These are phyloP conservation scores for Galerina marginata DNA, from an alignment of 768 basidiomycete genomes.

Conservation along the genomic window DNA sequence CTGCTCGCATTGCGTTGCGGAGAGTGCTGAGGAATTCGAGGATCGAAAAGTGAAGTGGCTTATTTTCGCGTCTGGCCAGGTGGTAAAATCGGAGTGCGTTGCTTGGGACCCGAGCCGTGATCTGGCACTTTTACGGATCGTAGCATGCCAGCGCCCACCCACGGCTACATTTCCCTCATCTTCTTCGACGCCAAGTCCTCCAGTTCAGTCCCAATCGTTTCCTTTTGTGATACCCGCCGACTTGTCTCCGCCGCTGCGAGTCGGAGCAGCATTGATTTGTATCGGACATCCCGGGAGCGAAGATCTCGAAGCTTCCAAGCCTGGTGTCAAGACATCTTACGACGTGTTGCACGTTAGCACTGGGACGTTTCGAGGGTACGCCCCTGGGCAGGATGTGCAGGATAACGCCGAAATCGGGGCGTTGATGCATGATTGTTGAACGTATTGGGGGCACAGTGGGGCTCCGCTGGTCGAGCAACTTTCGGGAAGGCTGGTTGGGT, in stretches of 20 bases:
- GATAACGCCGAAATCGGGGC: slow-evolving; percentile 9
- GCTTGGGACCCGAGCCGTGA: slow-evolving; percentile 10
- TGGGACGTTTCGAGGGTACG: neutral
- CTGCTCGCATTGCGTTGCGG: neutral
- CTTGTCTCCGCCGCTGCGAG: neutral
- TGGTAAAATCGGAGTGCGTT: slow-evolving; percentile 2
- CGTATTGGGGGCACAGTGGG: slow-evolving; percentile 11
- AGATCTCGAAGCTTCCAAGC: slow-evolving; percentile 1
- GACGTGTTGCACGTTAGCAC: slow-evolving; percentile 8
- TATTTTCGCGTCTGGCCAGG: slow-evolving; percentile 4
- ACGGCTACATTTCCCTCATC: neutral
- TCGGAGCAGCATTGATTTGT: neutral
- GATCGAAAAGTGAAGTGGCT: neutral
- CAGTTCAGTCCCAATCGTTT: neutral
- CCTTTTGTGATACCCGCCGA: neutral
- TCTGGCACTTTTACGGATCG: slow-evolving; percentile 5
- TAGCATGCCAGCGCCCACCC: neutral
- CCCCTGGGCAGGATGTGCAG: slow-evolving; percentile 1
- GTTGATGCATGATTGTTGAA: slow-evolving; percentile 10
- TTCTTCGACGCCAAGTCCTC: neutral
- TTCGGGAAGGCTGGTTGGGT: neutral
- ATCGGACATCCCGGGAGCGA: slow-evolving; percentile 9
- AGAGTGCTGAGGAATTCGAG: neutral
- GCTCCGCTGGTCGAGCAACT: slow-evolving; percentile 6
- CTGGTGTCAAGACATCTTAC: slow-evolving; percentile 8